These are phyloP conservation scores for Salix brachista DNA, from an alignment of 345 rosid genomes.

Conservation along the genomic window DNA sequence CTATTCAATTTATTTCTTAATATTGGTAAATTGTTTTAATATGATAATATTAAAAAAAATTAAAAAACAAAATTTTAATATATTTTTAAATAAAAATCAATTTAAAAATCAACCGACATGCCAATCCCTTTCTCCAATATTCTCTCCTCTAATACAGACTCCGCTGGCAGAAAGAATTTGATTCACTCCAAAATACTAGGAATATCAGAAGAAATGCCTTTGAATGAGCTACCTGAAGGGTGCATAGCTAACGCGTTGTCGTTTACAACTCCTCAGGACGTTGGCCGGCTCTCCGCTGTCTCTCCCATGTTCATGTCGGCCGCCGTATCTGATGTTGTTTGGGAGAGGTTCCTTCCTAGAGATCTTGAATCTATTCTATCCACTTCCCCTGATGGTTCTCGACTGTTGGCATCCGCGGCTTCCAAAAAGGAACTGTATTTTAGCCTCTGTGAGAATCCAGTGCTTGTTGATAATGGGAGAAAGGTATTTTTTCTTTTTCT, in stretches of 20 bases:
- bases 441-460: conserved; percentile 37
- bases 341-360: conserved; percentile 55
- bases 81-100: too few relatives aligned
- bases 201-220: not conserved
- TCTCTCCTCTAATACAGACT: not conserved
- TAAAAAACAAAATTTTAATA: too few relatives aligned
- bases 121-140: too few relatives aligned
- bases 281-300: conserved; percentile 43
- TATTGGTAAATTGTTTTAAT: too few relatives aligned
- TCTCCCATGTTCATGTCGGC: conserved; percentile 42
- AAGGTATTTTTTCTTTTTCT: conserved; percentile 13
- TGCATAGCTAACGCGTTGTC: conserved; percentile 46
- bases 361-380: conserved; percentile 30
- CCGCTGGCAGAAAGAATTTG: not conserved
- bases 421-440: conserved; percentile 49
- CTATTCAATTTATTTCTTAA: too few relatives aligned
- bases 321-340: conserved; percentile 50
- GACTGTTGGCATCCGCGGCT: not conserved
- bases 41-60: too few relatives aligned
- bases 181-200: not conserved
- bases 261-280: conserved; percentile 43
- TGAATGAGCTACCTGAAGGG: conserved; percentile 37
- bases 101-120: too few relatives aligned
- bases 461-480: conserved; percentile 49
- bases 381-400: not conserved